These are phyloP conservation scores for Phoenix dactylifera DNA, from an alignment of 176 grass and related monocot species.

Conservation along the genomic window DNA sequence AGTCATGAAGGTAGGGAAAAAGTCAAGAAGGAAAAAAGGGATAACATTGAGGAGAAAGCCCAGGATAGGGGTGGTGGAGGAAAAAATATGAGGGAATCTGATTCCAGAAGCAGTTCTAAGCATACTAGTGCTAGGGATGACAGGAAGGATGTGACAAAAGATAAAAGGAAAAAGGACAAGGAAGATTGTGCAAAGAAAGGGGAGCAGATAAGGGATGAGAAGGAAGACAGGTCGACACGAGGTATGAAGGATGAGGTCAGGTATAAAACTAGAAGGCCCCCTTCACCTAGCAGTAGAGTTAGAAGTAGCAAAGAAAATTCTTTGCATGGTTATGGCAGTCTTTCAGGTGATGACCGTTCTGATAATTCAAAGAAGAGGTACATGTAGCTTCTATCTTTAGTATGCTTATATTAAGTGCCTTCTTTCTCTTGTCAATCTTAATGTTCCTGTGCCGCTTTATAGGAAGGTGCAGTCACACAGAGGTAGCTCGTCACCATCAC, in stretches of 20 bases:
- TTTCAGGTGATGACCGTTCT: slow-evolving; percentile 51
- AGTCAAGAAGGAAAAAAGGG: slow-evolving; percentile 29
- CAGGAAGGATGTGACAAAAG: slow-evolving; percentile 26
- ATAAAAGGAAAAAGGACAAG: slow-evolving; percentile 44
- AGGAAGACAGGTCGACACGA: slow-evolving; percentile 34
- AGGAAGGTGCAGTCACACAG: slow-evolving; percentile 51
- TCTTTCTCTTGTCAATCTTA: neutral
- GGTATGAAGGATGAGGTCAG: slow-evolving; percentile 28
- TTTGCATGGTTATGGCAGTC: slow-evolving; percentile 40
- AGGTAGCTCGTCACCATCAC: slow-evolving; percentile 50
- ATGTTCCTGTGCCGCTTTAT: slow-evolving; percentile 18
- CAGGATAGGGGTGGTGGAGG: slow-evolving; percentile 23
- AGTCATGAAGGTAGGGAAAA: slow-evolving; percentile 28
- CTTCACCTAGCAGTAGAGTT: slow-evolving; percentile 38
- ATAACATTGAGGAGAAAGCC: slow-evolving; percentile 39
- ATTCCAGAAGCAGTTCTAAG: slow-evolving; percentile 27
- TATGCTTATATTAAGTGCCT: slow-evolving; percentile 2
- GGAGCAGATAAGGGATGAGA: slow-evolving; percentile 36
- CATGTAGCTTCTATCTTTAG: slow-evolving; percentile 5
- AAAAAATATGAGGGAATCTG: slow-evolving; percentile 19
- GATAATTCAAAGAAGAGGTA: slow-evolving; percentile 49
- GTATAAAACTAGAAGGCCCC: slow-evolving; percentile 41
- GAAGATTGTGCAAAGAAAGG: slow-evolving; percentile 44
- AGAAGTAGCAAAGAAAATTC: slow-evolving; percentile 42
- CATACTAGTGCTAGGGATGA: slow-evolving; percentile 33